Base-by-base conservation (phyloP, 208 protist species). In the Crithidia thermophila region DNA sequence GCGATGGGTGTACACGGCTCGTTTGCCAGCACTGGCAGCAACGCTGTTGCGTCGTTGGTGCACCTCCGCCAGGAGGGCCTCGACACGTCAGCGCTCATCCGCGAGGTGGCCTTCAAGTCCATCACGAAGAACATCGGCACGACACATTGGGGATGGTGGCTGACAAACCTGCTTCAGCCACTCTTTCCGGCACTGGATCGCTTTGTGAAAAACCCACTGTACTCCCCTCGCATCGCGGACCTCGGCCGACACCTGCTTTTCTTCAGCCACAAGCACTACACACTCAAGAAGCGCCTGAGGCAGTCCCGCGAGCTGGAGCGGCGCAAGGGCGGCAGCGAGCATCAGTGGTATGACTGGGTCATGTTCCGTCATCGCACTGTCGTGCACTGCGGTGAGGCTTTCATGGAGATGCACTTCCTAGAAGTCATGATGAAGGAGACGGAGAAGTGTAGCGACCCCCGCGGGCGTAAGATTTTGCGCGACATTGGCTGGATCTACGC, bases 131-230 rank as follows among this genome's bases (percentile, higher is more conserved):
- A 94, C 72, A 81, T 93, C 31, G 87, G 91, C 63, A 94, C 91
- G 2, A 86, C 84, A n/a, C 91, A 96, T 59, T 96, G 91, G 91
- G 91, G 91, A 40, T 96, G 91, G 91, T 87, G 85, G 91, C 55
- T 88, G 58, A 84, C 91, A 11, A 92, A 67, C 67, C 21, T 88
- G 21, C 40, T 94, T 34, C 75, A 88, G 67, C 67, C 72, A 16
- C 77, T 93, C 67, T 67, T 63, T 21, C 82, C 82, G 13, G 49
- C 84, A 8, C 18, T 93, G 23, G 80, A 93, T 56, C 87, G 91
- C 21, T 87, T 96, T 68, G 37, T 96, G 42, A 88, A 89, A 42
- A 96, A 96, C 71, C 91, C 91, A 2, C 72, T 92, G 76, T 96
- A 96, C 81, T 91, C 87, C 21, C 91, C 91, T 11, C 79, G 91